Conservation (phyloP, 495 filamentous ascomycete genomes). For the Hyaloscypha finlandica region DNA sequence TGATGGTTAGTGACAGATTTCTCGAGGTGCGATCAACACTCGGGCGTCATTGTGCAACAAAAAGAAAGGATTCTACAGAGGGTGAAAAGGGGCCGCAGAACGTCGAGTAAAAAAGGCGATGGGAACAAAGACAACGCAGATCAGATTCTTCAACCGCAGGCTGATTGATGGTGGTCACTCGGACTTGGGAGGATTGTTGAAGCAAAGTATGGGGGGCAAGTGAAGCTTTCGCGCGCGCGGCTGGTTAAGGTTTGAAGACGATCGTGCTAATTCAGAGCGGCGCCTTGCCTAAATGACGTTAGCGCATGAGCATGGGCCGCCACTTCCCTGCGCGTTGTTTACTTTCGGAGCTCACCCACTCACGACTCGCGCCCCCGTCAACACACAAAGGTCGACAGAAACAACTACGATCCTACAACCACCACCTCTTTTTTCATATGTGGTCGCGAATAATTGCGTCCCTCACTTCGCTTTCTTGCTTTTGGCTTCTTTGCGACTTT, state of each 20-base stretch:
- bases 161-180: constrained; percentile 2
- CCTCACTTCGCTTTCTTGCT: constrained; percentile 1
- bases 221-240: background rate
- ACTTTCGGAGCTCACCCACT: constrained; percentile 8
- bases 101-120: constrained; percentile 19
- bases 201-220: background rate
- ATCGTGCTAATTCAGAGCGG: background rate
- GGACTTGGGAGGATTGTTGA: background rate
- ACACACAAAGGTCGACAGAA: constrained; percentile 1
- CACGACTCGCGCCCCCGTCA: background rate
- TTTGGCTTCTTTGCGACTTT: background rate
- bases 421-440: constrained; percentile 9
- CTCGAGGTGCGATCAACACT: constrained; percentile 21
- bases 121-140: constrained; percentile 12
- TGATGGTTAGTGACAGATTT: constrained; percentile 15
- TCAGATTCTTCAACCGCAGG: constrained; percentile 21
- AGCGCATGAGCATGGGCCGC: background rate
- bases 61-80: constrained; percentile 18
- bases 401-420: background rate
- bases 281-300: background rate
- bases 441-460: constrained; percentile 10
- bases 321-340: constrained; percentile 14
- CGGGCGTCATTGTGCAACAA: constrained; percentile 26
- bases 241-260: background rate
- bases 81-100: constrained; percentile 13